Conservation (phyloP, 768 basidiomycete genomes). For the Clathrus columnatus region DNA sequence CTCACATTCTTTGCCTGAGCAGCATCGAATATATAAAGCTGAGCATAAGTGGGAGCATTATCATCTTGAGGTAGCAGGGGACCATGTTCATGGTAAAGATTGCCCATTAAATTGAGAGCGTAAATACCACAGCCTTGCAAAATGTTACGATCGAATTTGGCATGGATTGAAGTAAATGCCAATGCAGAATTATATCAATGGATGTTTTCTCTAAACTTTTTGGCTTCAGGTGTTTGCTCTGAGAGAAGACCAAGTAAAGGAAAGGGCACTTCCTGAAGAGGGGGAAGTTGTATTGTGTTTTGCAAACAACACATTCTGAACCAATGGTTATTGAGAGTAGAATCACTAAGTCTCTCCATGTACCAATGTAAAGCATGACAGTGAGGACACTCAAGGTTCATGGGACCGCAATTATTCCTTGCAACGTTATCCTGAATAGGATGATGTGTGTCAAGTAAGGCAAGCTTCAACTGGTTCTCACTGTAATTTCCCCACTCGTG, state of each 20-base stretch:
- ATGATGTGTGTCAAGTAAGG: neutral
- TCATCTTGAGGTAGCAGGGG: slow-evolving; percentile 20
- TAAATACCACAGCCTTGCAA: slow-evolving; percentile 25
- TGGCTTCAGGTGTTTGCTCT: slow-evolving; percentile 11
- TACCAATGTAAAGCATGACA: slow-evolving; percentile 7
- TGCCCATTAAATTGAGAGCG: slow-evolving; percentile 27
- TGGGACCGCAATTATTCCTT: neutral
- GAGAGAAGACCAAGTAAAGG: slow-evolving; percentile 10
- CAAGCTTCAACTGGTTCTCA: neutral
- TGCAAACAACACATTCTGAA: slow-evolving; percentile 25
- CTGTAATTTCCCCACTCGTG: neutral
- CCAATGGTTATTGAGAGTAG: neutral
- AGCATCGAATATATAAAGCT: slow-evolving; percentile 36
- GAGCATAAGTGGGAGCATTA: slow-evolving; percentile 25
- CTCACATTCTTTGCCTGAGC: neutral
- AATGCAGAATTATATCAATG: slow-evolving; percentile 34
- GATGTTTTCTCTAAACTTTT: slow-evolving; percentile 26
- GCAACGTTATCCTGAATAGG: neutral
- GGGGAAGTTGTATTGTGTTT: slow-evolving; percentile 19
- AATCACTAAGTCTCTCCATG: neutral
- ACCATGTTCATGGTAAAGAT: slow-evolving; percentile 30
- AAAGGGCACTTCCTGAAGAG: slow-evolving; percentile 16
- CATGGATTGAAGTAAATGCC: slow-evolving; percentile 31
- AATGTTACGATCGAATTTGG: slow-evolving; percentile 22
- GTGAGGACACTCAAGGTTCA: neutral